Percentiles rank a stretch among this genome's conserved stretches.
Evolutionary conservation across 2,329 filamentous ascomycete genomes (phyloP).

Genomic region (Keithomyces neogunnii): DNA sequence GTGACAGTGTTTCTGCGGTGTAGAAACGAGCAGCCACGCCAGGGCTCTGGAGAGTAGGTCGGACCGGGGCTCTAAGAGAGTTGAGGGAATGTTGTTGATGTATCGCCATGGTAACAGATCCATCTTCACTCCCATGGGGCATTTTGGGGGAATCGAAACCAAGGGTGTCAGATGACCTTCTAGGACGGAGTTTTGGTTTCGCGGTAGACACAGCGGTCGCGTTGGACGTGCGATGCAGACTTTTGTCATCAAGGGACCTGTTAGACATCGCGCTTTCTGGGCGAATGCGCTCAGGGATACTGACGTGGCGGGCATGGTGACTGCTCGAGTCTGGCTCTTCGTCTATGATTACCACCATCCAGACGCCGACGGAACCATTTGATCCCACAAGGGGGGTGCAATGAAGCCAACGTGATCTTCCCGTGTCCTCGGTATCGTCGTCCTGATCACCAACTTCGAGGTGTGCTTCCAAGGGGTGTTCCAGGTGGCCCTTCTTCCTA

Average conservation of each 20-base stretch:
- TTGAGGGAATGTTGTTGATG: constrained; percentile 9
- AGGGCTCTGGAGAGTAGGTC: not conserved
- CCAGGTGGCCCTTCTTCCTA: constrained; percentile 7
- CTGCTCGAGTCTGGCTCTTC: constrained; percentile 33
- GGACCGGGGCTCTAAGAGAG: constrained; percentile 1
- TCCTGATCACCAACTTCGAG: constrained; percentile 3
- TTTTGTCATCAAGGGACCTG: not conserved
- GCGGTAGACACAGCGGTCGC: not conserved
- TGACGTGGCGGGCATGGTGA: not conserved
- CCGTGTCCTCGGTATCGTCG: constrained; percentile 27
- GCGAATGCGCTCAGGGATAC: not conserved
- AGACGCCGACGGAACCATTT: constrained; percentile 61
- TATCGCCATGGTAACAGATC: constrained; percentile 7
- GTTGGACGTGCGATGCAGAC: not conserved
- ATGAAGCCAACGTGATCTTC: constrained; percentile 64
- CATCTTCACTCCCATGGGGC: constrained; percentile 1
- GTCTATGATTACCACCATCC: constrained; percentile 69
- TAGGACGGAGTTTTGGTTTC: constrained; percentile 4
- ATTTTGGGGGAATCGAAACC: constrained; percentile 1
- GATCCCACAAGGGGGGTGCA: constrained; percentile 62
- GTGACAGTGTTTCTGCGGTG: constrained; percentile 7
- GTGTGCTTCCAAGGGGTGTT: constrained; percentile 46
- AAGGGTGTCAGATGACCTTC: constrained; percentile 13
- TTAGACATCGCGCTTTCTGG: not conserved
- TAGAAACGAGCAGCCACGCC: constrained; percentile 9